Evolutionary conservation across 1,139 yeast species (phyloP), one percentile per base, ranked within the genome.

Genomic region (Kodamaea plutei): DNA sequence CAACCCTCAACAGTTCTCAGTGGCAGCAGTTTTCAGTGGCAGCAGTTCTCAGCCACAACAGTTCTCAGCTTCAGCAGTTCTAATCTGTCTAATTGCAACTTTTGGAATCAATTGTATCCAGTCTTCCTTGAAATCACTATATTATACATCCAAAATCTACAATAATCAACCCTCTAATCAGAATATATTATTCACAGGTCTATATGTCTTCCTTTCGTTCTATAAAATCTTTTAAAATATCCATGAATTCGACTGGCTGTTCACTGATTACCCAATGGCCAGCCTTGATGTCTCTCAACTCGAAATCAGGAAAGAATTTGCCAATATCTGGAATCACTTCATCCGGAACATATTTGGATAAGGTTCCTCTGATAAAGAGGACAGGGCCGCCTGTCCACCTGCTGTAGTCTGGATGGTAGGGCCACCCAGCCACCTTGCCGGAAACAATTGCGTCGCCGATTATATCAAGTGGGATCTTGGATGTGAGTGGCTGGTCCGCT

Each of bases 231-330:
- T 61, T 61, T 14, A 83, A 72, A 5, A 59, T 59, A 4, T 69
- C 75, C 27, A 80, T 62, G 41, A 87, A 84, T 46, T 78, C 89
- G 4, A 61, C 44, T 1, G 95, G 94, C 42, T 80, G 77, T 47
- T 85, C 95, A 36, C 84, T 76, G 44, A 83, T 83, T 15, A 85
- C 74, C 96, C 96, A 91, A 56, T 91, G 98, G 1, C 96, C 96
- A 2, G 88, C 74, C 15, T 84, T 79, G 18, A 91, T 64, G 47
- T 84, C 95, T 29, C 73, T 66, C 8, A 84, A 59, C 38, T 76
- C 84, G 50, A 88, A 88, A 28, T 69, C 64, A 0, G 97, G 96
- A 61, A 88, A 91, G 48, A 74, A 84, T 35, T 64, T 62, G 2
- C 93, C 95, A 34, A 87, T 81, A 19, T 75, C 77, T 0, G 85